Evolutionary conservation across 2,329 filamentous ascomycete genomes (phyloP).

Genomic region (Scedosporium minutisporum): DNA sequence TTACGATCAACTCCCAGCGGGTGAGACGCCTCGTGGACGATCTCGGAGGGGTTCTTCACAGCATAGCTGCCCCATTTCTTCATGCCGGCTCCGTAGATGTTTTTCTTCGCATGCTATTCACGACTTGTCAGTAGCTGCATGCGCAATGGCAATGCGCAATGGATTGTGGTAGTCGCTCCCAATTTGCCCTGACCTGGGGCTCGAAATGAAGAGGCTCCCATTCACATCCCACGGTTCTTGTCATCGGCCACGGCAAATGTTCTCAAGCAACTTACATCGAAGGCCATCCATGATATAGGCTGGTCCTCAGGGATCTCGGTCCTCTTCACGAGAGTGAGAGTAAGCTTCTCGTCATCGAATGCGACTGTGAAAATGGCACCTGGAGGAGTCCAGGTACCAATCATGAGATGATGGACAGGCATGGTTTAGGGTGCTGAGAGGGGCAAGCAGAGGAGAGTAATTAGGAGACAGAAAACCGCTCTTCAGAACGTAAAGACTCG

Average conservation of each 20-base stretch:
- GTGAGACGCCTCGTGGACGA: conserved; percentile 65
- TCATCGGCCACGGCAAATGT: too few species aligned
- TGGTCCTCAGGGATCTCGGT: conserved; percentile 75
- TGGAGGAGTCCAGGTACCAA: conserved; percentile 83
- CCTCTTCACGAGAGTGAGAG: conserved; percentile 65
- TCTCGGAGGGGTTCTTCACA: conserved; percentile 65
- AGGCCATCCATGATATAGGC: conserved; percentile 90
- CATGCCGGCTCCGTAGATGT: conserved; percentile 83
- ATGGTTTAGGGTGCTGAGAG: conserved; percentile 35
- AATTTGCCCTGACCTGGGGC: background rate
- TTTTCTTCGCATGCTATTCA: conserved; percentile 64
- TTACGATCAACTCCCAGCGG: conserved; percentile 67
- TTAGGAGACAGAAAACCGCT: background rate
- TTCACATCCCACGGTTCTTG: too few species aligned
- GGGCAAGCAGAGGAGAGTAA: background rate
- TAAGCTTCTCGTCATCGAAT: conserved; percentile 74
- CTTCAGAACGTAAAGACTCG: background rate
- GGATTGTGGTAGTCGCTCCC: background rate
- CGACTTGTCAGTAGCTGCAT: background rate
- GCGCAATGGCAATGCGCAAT: background rate
- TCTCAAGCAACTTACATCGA: conserved; percentile 51
- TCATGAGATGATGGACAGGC: conserved; percentile 79
- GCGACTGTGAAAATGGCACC: conserved; percentile 83
- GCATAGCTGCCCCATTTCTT: conserved; percentile 85
- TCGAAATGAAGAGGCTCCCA: too few species aligned